Evolutionary conservation across 202 grass and related monocot genomes (phyloP).

Genomic region (Dendrocalamus latiflorus): DNA sequence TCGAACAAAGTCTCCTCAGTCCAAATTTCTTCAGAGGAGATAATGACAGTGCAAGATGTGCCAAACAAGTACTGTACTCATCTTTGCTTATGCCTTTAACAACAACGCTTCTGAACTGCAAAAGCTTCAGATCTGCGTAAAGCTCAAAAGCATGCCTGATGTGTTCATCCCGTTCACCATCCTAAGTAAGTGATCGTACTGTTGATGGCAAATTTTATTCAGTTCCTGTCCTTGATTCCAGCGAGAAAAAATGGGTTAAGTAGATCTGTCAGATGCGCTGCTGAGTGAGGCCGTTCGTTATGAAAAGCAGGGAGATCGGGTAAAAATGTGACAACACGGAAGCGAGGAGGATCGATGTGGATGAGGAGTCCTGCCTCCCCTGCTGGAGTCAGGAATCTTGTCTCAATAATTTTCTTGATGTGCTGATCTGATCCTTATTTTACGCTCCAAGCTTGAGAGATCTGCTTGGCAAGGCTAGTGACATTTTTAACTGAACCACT

Average conservation of each 20-base stretch:
- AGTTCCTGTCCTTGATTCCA: conserved; percentile 16
- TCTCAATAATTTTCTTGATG: background rate
- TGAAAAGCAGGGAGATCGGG: conserved; percentile 1
- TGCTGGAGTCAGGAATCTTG: background rate
- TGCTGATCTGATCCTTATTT: background rate
- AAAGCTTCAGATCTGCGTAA: conserved; percentile 53
- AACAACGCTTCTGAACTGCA: background rate
- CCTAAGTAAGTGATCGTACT: background rate
- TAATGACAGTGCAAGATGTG: conserved; percentile 22
- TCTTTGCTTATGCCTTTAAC: conserved; percentile 48
- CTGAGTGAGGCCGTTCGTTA: background rate
- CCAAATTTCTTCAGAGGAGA: background rate
- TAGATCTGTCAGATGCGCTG: background rate
- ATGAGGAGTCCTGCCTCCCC: background rate
- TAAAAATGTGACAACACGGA: background rate
- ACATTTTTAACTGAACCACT: background rate
- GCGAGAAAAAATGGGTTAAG: background rate
- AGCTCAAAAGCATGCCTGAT: too few relatives aligned
- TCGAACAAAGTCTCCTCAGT: background rate
- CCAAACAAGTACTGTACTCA: background rate
- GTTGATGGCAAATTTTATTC: conserved; percentile 26
- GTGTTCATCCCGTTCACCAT: background rate
- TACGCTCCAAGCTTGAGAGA: background rate
- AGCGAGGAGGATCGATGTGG: background rate
- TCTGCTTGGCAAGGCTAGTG: background rate